These are phyloP conservation scores for Salvia sclarea DNA, from an alignment of 305 asterid genomes.

Conservation along the genomic window DNA sequence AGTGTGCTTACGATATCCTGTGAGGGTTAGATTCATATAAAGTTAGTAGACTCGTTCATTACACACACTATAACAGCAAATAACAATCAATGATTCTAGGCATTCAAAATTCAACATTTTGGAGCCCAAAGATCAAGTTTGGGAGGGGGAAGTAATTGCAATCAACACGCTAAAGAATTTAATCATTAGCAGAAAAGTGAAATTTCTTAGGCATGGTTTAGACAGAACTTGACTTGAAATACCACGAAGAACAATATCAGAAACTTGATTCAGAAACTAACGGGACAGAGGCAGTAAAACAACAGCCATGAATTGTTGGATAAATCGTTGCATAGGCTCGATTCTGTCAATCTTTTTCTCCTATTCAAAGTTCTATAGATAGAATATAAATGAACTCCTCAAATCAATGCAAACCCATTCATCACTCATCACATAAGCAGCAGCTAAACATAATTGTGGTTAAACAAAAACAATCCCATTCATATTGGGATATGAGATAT, in stretches of 20 bases:
- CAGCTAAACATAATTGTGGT: background rate
- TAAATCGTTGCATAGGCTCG: background rate
- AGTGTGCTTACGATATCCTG: slow-evolving; percentile 55
- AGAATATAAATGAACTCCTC: background rate
- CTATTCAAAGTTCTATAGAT: background rate
- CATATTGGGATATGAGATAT: background rate
- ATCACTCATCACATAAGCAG: background rate
- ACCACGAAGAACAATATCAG: background rate
- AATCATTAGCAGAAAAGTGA: background rate
- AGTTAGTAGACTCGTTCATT: background rate
- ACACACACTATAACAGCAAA: background rate
- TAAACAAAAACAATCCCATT: background rate
- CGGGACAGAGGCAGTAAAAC: background rate
- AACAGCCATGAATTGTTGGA: background rate
- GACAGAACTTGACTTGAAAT: background rate
- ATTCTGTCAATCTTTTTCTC: background rate
- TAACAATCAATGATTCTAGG: background rate
- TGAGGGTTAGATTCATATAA: slow-evolving; percentile 14
- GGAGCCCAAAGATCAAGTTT: background rate
- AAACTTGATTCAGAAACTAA: background rate
- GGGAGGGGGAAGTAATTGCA: background rate
- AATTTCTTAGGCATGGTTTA: background rate
- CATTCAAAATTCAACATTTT: background rate
- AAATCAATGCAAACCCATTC: background rate
- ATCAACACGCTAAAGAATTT: background rate